These are phyloP conservation scores for Leptodermis oblonga DNA, from an alignment of 257 asterid genomes.

Conservation along the genomic window DNA sequence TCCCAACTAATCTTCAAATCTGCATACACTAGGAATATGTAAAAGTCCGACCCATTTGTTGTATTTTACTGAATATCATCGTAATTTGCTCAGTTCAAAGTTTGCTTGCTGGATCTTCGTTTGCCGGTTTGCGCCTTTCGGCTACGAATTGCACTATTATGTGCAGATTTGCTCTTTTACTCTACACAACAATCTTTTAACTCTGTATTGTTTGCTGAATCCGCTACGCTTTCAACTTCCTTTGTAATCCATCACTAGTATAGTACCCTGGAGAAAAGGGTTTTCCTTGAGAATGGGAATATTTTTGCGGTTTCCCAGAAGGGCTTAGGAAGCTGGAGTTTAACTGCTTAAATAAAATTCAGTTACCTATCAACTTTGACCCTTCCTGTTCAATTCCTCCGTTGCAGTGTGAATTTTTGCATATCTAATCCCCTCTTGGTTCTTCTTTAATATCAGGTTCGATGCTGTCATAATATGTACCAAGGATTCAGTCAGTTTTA, in stretches of 20 bases:
- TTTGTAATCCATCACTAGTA: too few relatives aligned
- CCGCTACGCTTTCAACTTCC: too few relatives aligned
- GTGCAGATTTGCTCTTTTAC: background rate
- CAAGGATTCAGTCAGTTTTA: conserved; percentile 24
- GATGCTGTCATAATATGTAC: conserved; percentile 34
- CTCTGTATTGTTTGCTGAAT: too few relatives aligned
- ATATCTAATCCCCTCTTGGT: background rate
- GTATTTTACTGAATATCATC: background rate
- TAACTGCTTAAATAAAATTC: background rate
- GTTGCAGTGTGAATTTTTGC: background rate
- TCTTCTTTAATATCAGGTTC: conserved; percentile 42
- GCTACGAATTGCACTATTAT: too few relatives aligned
- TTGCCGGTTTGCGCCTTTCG: too few relatives aligned
- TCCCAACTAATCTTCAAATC: background rate
- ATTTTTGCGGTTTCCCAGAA: background rate
- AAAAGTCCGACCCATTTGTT: too few relatives aligned
- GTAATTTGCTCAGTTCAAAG: background rate
- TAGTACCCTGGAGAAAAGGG: background rate
- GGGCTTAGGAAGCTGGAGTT: background rate
- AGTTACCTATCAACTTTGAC: background rate
- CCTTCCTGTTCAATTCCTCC: conserved; percentile 6
- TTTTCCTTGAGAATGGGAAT: background rate
- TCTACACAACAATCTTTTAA: too few relatives aligned
- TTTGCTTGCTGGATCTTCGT: too few relatives aligned
- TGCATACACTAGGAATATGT: background rate